Evolutionary conservation across 768 basidiomycete species (phyloP), one percentile per base, ranked within the genome.

Genomic region (Pleurotus giganteus): DNA sequence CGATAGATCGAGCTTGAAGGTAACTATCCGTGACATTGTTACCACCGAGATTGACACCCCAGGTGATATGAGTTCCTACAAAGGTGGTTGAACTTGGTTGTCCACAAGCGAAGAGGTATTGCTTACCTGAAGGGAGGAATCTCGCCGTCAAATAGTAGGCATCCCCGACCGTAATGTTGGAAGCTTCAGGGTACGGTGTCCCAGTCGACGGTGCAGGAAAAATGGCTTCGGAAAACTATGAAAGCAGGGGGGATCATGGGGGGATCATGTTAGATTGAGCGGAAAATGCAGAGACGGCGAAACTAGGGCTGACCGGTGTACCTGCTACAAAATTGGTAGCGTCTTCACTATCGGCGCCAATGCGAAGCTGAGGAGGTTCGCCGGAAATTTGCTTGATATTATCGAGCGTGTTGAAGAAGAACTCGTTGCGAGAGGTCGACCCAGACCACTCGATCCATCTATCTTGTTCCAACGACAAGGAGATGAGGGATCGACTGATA

Each of bases 381-480:
- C 84, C 80, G 4, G 83, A 78, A 26, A 85, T 70, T 31, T 66
- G 60, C 23, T 72, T 79, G 54, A 86, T 63, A 65, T 86, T 86
- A 50, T 79, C 70, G 47, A 89, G 72, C 2, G 79, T 76, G 55
- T 83, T 86, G 70, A 74, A 75, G 57, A 84, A 80, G 67, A 87
- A 88, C 15, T 75, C 55, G 61, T 89, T 88, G 29, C 70, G 72
- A 2, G 74, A 67, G 5, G 72, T 74, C 13, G 68, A 68, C 1
- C 88, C 86, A 9, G 69, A 69, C 86, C 87, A 89, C 56, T 87
- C 86, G 8, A 74, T 71, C 85, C 85, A 88, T 28, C 82, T 72
- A 59, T 89, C 86, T 65, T 85, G 81, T 61, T 88, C 88, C 51
- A 88, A 79, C 28, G 86, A 88, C 59, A 88, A 79, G 0, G 83